These are phyloP conservation scores for Conticribra guillardii DNA, from an alignment of 108 stramenopile genomes.

Conservation along the genomic window DNA sequence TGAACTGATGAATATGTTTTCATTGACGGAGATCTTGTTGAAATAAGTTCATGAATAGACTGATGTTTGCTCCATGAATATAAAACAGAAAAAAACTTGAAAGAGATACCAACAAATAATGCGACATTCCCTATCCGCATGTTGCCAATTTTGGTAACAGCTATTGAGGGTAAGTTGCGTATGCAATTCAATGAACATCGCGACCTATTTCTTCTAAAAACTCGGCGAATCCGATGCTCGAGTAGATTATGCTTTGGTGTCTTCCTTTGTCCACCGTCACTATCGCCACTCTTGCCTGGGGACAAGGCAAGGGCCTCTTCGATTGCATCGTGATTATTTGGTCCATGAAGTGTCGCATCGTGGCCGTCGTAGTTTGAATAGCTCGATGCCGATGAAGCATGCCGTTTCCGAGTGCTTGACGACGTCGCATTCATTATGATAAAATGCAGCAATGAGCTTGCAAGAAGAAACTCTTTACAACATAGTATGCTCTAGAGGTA, in stretches of 20 bases:
- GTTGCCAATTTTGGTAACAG: neutral
- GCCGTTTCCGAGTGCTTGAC: neutral
- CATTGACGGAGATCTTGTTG: neutral
- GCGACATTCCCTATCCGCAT: constrained; percentile 15
- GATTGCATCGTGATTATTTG: too few species aligned
- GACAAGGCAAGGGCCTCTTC: neutral
- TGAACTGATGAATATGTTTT: neutral
- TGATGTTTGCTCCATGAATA: constrained; percentile 7
- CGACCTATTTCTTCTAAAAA: neutral
- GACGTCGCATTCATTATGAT: too few species aligned
- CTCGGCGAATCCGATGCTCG: neutral
- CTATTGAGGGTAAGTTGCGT: constrained; percentile 4
- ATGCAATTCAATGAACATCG: neutral
- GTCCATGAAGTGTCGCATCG: neutral
- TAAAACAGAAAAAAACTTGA: constrained; percentile 15
- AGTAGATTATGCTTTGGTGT: constrained; percentile 2
- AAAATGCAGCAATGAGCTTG: too few species aligned
- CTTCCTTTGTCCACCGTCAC: constrained; percentile 17
- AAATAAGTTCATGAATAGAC: neutral
- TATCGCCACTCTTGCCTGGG: neutral
- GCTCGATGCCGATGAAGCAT: neutral
- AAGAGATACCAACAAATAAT: constrained; percentile 7
- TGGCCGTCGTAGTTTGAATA: neutral
- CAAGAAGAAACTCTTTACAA: too few species aligned
- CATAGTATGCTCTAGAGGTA: too few species aligned